These are phyloP conservation scores for Tulasnella sp. DNA, from an alignment of 768 basidiomycete genomes.

Conservation along the genomic window DNA sequence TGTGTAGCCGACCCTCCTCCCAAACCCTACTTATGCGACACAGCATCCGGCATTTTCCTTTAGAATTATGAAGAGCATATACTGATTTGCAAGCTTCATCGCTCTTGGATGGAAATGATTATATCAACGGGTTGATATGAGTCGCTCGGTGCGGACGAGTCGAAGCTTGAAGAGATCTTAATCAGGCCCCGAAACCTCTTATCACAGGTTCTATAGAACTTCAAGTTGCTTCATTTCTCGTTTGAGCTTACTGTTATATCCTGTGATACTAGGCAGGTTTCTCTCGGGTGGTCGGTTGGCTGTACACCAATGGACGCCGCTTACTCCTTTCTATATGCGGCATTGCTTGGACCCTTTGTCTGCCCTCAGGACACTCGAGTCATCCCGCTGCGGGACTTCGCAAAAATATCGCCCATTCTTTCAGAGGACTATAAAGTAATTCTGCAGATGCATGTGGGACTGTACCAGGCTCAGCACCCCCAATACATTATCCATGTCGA, in stretches of 20 bases:
- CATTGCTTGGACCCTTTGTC: neutral
- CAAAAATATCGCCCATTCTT: neutral
- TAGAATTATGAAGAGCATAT: neutral
- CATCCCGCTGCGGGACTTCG: neutral
- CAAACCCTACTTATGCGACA: neutral
- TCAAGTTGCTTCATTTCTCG: too few species aligned
- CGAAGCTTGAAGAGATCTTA: too few species aligned
- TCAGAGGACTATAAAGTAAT: neutral
- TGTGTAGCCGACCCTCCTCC: neutral
- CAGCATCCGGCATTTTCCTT: neutral
- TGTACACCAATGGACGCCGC: too few species aligned
- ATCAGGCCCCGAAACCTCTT: too few species aligned
- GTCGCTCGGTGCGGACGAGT: neutral
- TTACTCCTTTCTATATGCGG: neutral
- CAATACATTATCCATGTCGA: neutral
- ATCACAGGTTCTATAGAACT: too few species aligned
- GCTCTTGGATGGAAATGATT: neutral
- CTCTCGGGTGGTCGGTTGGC: too few species aligned
- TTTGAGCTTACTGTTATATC: too few species aligned
- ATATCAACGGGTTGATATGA: neutral
- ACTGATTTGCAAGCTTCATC: neutral
- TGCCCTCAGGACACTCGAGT: neutral
- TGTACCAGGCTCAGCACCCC: neutral
- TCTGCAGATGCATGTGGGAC: neutral
- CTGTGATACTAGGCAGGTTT: too few species aligned